A percentile compares a stretch with the other conserved stretches of the same genome.
Evolutionary conservation across 768 basidiomycete species (phyloP).

Genomic region (Artomyces pyxidatus): DNA sequence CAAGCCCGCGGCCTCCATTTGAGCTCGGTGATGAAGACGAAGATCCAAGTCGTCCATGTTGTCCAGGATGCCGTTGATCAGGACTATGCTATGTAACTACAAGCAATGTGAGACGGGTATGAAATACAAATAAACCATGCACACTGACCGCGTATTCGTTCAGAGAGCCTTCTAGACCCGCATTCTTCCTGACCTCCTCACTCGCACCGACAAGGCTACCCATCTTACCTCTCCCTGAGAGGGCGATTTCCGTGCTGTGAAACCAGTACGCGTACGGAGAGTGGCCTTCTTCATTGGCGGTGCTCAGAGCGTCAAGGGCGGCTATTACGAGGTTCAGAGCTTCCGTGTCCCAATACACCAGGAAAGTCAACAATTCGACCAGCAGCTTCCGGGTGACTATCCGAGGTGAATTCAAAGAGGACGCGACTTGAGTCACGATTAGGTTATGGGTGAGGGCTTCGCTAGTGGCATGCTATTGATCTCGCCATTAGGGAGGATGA

Average conservation of each 20-base stretch:
- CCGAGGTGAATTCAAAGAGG: constrained; percentile 75
- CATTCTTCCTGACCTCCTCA: constrained; percentile 70
- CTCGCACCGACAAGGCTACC: constrained; percentile 93
- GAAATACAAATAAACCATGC: not conserved
- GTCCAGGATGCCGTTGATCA: constrained; percentile 62
- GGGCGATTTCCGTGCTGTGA: constrained; percentile 62
- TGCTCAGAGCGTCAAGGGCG: constrained; percentile 68
- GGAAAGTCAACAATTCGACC: constrained; percentile 70
- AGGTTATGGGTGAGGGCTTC: constrained; percentile 69
- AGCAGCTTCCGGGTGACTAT: constrained; percentile 71
- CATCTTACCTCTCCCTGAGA: constrained; percentile 87
- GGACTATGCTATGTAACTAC: constrained; percentile 62
- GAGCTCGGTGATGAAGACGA: constrained; percentile 76
- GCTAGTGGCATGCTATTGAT: constrained; percentile 36
- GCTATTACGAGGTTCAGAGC: constrained; percentile 61
- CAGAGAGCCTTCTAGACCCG: constrained; percentile 56
- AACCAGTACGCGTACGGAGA: constrained; percentile 84
- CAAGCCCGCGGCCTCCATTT: constrained; percentile 87
- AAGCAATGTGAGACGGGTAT: not conserved
- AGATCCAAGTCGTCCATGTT: constrained; percentile 71
- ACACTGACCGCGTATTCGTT: constrained; percentile 85
- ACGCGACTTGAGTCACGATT: constrained; percentile 72
- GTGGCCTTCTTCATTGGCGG: constrained; percentile 49
- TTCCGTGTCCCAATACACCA: constrained; percentile 55
- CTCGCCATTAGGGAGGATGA: constrained; percentile 9